Conservation (phyloP, 176 grass and related monocot species). For the Juncus effusus region DNA sequence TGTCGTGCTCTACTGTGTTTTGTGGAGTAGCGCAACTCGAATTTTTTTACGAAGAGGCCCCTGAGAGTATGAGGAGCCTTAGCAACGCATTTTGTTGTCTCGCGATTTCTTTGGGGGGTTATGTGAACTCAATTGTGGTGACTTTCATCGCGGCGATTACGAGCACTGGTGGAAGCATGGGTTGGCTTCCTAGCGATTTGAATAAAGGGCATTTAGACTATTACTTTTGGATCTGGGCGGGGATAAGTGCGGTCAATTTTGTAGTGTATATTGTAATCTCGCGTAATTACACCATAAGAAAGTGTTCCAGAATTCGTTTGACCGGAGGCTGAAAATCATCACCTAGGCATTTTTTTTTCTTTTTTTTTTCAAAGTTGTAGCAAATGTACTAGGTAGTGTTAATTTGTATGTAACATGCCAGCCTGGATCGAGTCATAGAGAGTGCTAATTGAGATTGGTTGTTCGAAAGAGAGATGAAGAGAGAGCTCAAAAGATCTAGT, state of each 20-base stretch:
- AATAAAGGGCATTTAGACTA: constrained; percentile 50
- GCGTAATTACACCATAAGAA: constrained; percentile 44
- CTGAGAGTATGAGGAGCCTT: constrained; percentile 70
- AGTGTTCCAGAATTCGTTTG: constrained; percentile 1
- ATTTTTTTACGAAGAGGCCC: constrained; percentile 83
- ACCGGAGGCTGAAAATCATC: too few species aligned
- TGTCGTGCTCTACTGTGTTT: constrained; percentile 64
- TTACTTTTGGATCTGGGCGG: constrained; percentile 49
- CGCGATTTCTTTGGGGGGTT: constrained; percentile 53
- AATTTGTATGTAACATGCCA: too few species aligned
- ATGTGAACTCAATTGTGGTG: constrained; percentile 63
- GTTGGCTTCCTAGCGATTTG: constrained; percentile 45
- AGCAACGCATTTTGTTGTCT: constrained; percentile 72
- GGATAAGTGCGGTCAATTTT: constrained; percentile 35
- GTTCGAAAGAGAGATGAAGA: too few species aligned
- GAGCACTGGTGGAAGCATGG: constrained; percentile 3
- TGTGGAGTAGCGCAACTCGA: constrained; percentile 69
- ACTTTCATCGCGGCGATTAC: constrained; percentile 33
- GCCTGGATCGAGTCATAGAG: too few species aligned
- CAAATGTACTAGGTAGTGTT: too few species aligned
- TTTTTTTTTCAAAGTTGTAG: too few species aligned
- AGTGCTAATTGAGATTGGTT: too few species aligned
- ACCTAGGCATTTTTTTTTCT: too few species aligned
- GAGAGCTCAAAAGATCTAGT: too few species aligned
- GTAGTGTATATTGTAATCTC: constrained; percentile 35